Base-by-base conservation (phyloP, 176 grass and related monocot genomes). In the Bonia amplexicaulis region DNA sequence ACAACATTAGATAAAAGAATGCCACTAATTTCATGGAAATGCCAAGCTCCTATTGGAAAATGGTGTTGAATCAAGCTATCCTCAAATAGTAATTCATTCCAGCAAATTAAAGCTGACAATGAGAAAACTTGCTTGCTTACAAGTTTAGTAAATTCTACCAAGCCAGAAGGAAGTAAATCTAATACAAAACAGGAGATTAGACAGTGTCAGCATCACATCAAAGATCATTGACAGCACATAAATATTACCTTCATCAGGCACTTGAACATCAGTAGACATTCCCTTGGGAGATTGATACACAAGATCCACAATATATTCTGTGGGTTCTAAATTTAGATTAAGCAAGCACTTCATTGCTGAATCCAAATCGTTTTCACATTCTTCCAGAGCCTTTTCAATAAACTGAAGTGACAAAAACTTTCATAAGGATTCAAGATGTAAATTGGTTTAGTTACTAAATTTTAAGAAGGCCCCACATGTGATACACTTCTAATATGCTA, bases 301-400 rank as follows among this genome's bases (percentile, higher is more conserved):
- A 15, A 46, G 75, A 68, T 77, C 66, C 53, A 74, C 83, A 58
- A 54, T 79, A 55, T 27, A 74, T 65, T 88, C 77, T 33, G 42
- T 39, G 7, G 85, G 52, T 71, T 74, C 58, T 17, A 69, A 60
- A 49, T n/a, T 78, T 22, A 79, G 82, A 85, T 85, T 74, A 55
- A 85, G 67, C 26, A 90, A 88, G 73, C 59, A 81, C 85, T 85
- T 88, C 63, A 85, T 90, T 45, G 91, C 78, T 78, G 82, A 78
- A 88, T 88, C 91, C 22, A 93, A 78, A 90, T 90, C 45, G 15
- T 93, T 90, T 79, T 74, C 88, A 88, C 77, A 79, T 53, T 89
- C 73, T 69, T 88, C 88, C 39, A 93, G 88, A 55, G 82, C 73
- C 20, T 77, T 76, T 53, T 90, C 87, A 79, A 93, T 80, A 67